Base-by-base conservation (phyloP, 2,329 filamentous ascomycete genomes). In the Penicillium sp. region DNA sequence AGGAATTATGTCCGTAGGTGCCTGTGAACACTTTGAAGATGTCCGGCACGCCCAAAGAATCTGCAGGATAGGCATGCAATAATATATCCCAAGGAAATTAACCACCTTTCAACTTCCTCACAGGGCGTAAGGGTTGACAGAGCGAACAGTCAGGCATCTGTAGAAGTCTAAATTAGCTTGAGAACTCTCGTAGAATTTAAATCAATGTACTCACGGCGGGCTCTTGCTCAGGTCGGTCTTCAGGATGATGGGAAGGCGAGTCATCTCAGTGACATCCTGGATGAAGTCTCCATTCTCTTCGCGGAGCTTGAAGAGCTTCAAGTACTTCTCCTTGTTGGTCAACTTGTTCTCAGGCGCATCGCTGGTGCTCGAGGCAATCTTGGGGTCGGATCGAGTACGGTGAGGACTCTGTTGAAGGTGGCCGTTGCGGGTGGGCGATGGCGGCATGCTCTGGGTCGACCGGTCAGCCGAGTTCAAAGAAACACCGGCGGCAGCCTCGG, bases 221-320 rank as follows among this genome's bases (percentile, higher is more conserved):
- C 92, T 97, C 89, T 99, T 99, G 77, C 82, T 90, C 67, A 99
- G 83, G 77, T 99, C 94, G 60, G 94, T 97, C 86, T 96, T 97
- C 67, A 99, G 78, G 71, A 99, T 95, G 62, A 99, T 89, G n/a
- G 94, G 94, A 55, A 99, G 89, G 63, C 92, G 83, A 39, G 90
- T 92, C 92, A 99, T 96, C 80, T 99, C 94, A 51, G 87, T 92
- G 61, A 99, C 91, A 73, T 99, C 94, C 76, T 99, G 94, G 67
- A 99, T 96, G 78, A 95, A 95, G 64, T 97, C 89, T 60, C 92
- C 92, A 63, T 89, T 88, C 74, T 95, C 89, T 73, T 99, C 92
- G 46, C 94, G 83, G 62, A 99, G 80, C 63, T 86, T 85, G 79
- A 97, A 97, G 59, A 94, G 79, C 70, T 87, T 90, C 57, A 96